These are phyloP conservation scores for Geranium rotundifolium DNA, from an alignment of 345 rosid genomes.

Conservation along the genomic window DNA sequence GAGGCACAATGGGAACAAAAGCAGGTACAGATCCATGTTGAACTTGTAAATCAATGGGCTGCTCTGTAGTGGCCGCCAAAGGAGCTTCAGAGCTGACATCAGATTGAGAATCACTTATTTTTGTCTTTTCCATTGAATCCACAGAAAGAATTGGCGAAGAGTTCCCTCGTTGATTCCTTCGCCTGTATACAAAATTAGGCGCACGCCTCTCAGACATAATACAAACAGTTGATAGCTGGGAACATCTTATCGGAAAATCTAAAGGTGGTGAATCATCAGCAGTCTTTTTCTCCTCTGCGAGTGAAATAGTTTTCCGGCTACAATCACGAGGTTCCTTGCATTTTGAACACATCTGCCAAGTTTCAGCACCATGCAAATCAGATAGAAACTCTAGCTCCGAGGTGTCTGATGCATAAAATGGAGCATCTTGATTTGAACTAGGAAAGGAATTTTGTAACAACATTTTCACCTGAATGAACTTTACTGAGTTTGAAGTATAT, in stretches of 20 bases:
- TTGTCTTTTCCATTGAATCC: slow-evolving; percentile 18
- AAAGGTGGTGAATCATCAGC: slow-evolving; percentile 24
- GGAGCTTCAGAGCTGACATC: slow-evolving; percentile 31
- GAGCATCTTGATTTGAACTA: slow-evolving; percentile 27
- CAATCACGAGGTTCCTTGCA: slow-evolving; percentile 23
- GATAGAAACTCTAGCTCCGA: slow-evolving; percentile 20
- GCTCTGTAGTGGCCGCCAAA: slow-evolving; percentile 26
- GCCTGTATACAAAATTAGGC: slow-evolving; percentile 40
- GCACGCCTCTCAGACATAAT: slow-evolving; percentile 27
- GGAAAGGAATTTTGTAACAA: slow-evolving; percentile 28
- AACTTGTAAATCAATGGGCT: slow-evolving; percentile 14
- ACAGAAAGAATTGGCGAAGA: slow-evolving; percentile 19
- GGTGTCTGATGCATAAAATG: slow-evolving; percentile 23
- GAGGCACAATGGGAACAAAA: slow-evolving; percentile 13
- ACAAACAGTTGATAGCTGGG: slow-evolving; percentile 26
- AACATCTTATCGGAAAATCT: slow-evolving; percentile 21
- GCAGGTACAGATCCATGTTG: slow-evolving; percentile 12
- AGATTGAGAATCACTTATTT: slow-evolving; percentile 33
- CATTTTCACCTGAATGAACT: slow-evolving; percentile 12
- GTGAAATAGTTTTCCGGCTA: slow-evolving; percentile 24
- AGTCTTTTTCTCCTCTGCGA: slow-evolving; percentile 17
- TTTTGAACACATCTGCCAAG: slow-evolving; percentile 46
- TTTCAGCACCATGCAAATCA: slow-evolving; percentile 23
- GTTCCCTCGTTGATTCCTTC: slow-evolving; percentile 36
- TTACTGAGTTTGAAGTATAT: background rate